Conservation (phyloP, 2,329 filamentous ascomycete species). For the Penicillium sp. region DNA sequence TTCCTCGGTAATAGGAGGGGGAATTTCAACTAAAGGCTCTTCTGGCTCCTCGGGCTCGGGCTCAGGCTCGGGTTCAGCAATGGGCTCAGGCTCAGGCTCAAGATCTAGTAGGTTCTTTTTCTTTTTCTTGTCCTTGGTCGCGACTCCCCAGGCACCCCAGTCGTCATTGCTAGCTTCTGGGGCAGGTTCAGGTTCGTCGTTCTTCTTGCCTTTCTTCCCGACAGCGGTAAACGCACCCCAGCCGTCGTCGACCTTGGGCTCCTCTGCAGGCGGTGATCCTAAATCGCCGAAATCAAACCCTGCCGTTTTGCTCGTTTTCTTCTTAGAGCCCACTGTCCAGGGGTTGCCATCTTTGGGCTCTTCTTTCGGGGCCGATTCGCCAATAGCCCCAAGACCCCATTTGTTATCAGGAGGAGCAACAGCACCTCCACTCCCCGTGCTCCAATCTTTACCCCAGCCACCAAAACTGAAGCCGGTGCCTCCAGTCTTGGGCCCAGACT, state of each 20-base stretch:
- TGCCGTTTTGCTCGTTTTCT: conserved; percentile 36
- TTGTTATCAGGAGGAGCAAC: conserved; percentile 24
- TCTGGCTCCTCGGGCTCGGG: conserved; percentile 31
- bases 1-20: conserved; percentile 24
- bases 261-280: conserved; percentile 40
- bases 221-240: conserved; percentile 37
- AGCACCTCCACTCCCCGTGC: conserved; percentile 24
- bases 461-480: conserved; percentile 49
- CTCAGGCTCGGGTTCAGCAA: conserved; percentile 19
- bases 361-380: conserved; percentile 30
- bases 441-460: conserved; percentile 61
- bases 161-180: conserved; percentile 22
- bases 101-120: conserved; percentile 26
- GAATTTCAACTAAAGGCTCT: conserved; percentile 23
- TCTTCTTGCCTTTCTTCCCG: conserved; percentile 47
- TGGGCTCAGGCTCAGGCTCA: conserved; percentile 25
- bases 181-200: conserved; percentile 20
- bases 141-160: conserved; percentile 23
- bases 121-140: conserved; percentile 35
- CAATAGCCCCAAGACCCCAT: conserved; percentile 45
- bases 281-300: conserved; percentile 47
- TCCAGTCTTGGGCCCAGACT: conserved; percentile 44
- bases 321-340: conserved; percentile 40
- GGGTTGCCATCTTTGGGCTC: conserved; percentile 38
- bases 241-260: conserved; percentile 37